Percentiles rank a stretch among this genome's conserved stretches.
Conservation (phyloP, 2,329 filamentous ascomycete species). For the Colletotrichum sp. region DNA sequence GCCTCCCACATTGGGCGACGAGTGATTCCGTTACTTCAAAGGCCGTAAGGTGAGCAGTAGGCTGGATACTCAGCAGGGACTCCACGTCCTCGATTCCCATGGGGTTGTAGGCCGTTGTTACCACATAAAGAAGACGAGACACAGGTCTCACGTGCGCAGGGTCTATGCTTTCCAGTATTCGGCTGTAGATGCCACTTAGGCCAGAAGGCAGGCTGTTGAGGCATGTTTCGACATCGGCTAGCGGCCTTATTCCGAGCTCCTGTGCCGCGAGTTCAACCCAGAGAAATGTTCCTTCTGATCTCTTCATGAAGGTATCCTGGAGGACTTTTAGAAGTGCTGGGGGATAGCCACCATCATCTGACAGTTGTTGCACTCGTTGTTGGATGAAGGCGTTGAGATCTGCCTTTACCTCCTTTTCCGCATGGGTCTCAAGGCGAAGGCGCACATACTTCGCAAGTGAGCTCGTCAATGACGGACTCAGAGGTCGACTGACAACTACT, state of each 20-base stretch:
- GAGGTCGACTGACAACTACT: rapidly evolving
- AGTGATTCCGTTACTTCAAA: no score
- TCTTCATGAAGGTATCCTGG: rapidly evolving
- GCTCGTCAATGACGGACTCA: rapidly evolving
- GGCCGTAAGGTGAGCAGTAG: no score
- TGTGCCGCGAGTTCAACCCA: no score
- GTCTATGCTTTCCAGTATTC: rapidly evolving
- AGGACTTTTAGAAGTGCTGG: rapidly evolving
- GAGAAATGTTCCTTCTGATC: no score
- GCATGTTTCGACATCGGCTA: rapidly evolving
- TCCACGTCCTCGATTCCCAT: rapidly evolving
- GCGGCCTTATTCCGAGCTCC: rapidly evolving
- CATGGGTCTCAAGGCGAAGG: no score
- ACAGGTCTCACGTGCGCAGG: rapidly evolving
- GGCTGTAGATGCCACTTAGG: no score
- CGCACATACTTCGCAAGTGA: rapidly evolving
- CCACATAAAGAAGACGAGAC: rapidly evolving
- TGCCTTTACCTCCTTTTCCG: no score
- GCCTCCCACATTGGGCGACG: rapidly evolving
- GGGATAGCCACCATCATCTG: no score
- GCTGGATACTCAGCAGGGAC: rapidly evolving
- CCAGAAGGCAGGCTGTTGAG: no score
- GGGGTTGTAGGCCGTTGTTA: rapidly evolving
- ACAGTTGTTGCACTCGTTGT: no score
- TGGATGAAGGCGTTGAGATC: rapidly evolving